phyloP scores from a whole-genome alignment of 306 rosid genomes.

The Vigna trinervia region DNA sequence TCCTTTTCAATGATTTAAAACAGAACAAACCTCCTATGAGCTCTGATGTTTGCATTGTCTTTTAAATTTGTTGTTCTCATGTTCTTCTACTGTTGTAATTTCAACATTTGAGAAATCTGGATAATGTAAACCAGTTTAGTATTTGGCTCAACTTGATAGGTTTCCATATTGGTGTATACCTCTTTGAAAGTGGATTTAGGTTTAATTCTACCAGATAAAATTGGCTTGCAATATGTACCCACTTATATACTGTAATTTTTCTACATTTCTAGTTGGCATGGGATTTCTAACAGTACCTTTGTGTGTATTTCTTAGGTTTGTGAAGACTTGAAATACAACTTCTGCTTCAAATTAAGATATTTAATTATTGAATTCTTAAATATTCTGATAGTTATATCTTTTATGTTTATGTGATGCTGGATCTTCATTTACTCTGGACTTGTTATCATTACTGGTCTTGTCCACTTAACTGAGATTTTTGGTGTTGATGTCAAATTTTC shows the following conservation, averaged over 20 bases:
- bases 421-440: conserved; percentile 20
- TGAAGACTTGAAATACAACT: conserved; percentile 1
- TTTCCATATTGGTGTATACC: background rate
- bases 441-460: conserved; percentile 7
- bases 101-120: background rate
- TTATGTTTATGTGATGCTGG: background rate
- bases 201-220: too few relatives aligned
- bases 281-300: too few relatives aligned
- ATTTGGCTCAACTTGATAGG: conserved; percentile 12
- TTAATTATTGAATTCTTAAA: background rate
- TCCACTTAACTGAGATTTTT: conserved; percentile 17
- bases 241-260: too few relatives aligned
- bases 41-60: background rate
- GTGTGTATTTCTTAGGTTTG: background rate
- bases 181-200: too few relatives aligned
- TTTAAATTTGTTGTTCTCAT: conserved; percentile 2
- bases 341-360: background rate
- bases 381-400: background rate
- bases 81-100: background rate
- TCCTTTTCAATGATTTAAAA: background rate
- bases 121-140: background rate
- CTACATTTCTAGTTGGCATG: too few relatives aligned
- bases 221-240: too few relatives aligned
- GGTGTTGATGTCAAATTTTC: conserved; percentile 13
- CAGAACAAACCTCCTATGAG: background rate